phyloP scores from a whole-genome alignment of 1,284 basidiomycete genomes.

The Pisolithus thermaeus region DNA sequence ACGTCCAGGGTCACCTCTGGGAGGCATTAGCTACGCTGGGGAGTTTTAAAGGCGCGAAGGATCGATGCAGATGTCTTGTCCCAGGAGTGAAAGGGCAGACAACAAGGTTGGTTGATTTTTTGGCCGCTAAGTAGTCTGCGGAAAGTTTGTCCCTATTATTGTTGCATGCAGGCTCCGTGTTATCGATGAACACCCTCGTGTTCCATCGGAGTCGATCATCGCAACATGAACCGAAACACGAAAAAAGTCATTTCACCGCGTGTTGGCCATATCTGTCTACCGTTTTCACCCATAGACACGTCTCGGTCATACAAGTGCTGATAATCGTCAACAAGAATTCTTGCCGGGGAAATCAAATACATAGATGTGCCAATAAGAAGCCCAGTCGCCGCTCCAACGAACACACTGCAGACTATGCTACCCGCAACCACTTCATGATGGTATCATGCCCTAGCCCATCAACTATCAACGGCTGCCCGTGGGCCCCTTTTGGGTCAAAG shows the following conservation, averaged over 20 bases:
- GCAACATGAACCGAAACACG: slow-evolving; percentile 5
- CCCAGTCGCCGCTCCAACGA: not conserved
- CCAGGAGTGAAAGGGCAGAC: slow-evolving; percentile 8
- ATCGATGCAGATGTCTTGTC: not conserved
- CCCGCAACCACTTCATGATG: slow-evolving; percentile 60
- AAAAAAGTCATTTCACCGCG: not conserved
- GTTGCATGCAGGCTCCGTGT: slow-evolving; percentile 5
- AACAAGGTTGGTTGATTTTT: slow-evolving; percentile 1
- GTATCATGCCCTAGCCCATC: slow-evolving; percentile 50
- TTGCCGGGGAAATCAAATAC: not conserved
- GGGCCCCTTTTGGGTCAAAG: slow-evolving; percentile 63
- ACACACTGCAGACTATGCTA: slow-evolving; percentile 9
- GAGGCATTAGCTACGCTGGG: slow-evolving; percentile 18
- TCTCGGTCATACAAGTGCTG: not conserved
- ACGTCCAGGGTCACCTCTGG: slow-evolving; percentile 17
- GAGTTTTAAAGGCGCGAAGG: not conserved
- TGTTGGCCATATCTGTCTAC: slow-evolving; percentile 1
- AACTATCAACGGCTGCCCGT: slow-evolving; percentile 66
- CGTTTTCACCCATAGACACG: not conserved
- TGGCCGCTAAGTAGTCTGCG: slow-evolving; percentile 1
- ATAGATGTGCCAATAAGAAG: not conserved
- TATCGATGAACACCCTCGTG: slow-evolving; percentile 19
- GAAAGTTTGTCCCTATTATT: slow-evolving; percentile 24
- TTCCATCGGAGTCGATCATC: not conserved
- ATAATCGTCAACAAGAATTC: not conserved